Evolutionary conservation across 495 filamentous ascomycete genomes (phyloP), one percentile per base, ranked within the genome.

Genomic region (Diplogelasinospora grovesii): DNA sequence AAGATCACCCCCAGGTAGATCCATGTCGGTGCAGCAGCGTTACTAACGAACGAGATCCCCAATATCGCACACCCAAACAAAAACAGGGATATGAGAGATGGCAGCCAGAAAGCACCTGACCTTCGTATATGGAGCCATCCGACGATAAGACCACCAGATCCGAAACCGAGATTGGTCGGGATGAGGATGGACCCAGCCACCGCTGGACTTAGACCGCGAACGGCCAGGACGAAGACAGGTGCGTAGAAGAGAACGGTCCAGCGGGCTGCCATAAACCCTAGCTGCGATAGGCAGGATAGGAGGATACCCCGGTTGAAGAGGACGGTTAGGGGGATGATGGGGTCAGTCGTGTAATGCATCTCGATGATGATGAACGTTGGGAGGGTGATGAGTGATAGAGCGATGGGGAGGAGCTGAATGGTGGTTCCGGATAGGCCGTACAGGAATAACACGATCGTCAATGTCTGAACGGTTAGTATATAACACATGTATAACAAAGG

Each of bases 211-310:
- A 82, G 81, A 35, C 70, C 72, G 3, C 75, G 74, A 0, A 89
- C 78, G 3, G 82, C 79, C 39, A 89, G 75, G 5, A 82, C 77
- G 49, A 85, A 87, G 21, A 82, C 75, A 0, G 85, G 85, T 0
- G 78, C 70, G 64, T 82, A 89, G 60, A 86, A 88, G 5, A 90
- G 64, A n/a, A 89, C 71, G 4, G 68, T 64, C 83, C 83, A 89
- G 27, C 85, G 79, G 4, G 81, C 70, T 59, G 82, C 77, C 83
- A 88, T 88, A 50, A 84, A 73, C 20, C 76, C 73, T 0, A 84
- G 66, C 26, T 83, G 82, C 1, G 78, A 69, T 11, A 87, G 35
- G 49, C 83, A 88, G 8, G 79, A 81, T 8, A 86, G 53, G 2
- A 87, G 59, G 2, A 81, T 77, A 21, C 75, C 78, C 11, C 80